A percentile compares a stretch with the other conserved stretches of the same genome.
Conservation (phyloP, 768 basidiomycete species). For the Mycena vulgaris region DNA sequence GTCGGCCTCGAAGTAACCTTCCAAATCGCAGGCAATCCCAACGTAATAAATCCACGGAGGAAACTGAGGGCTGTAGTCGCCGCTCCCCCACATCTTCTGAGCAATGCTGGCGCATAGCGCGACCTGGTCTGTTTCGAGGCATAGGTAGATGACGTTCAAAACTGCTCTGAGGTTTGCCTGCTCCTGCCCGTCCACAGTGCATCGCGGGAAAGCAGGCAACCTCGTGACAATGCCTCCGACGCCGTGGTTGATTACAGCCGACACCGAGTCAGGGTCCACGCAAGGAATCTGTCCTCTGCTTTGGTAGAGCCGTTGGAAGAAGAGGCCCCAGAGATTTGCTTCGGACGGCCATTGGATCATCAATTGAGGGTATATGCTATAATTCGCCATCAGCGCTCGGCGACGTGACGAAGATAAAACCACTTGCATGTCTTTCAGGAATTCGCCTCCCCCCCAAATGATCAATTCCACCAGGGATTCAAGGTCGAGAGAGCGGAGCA, state of each 20-base stretch:
- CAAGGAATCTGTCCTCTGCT: slow-evolving; percentile 1
- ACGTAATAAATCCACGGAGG: slow-evolving; percentile 2
- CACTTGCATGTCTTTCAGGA: slow-evolving; percentile 9
- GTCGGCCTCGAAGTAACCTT: not conserved
- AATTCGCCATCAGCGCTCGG: not conserved
- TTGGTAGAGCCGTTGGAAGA: slow-evolving; percentile 1
- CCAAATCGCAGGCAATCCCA: not conserved
- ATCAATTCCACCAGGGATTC: slow-evolving; percentile 9
- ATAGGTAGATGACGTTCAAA: not conserved
- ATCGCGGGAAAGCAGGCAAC: not conserved
- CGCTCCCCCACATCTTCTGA: slow-evolving; percentile 5
- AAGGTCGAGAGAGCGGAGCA: not conserved
- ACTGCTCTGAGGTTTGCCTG: not conserved
- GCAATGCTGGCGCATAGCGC: slow-evolving; percentile 3
- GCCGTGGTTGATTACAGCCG: not conserved
- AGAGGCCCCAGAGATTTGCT: slow-evolving; percentile 16
- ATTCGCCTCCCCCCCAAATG: not conserved
- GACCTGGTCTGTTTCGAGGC: slow-evolving; percentile 1
- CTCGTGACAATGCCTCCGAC: not conserved
- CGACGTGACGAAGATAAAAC: not conserved
- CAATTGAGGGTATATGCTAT: slow-evolving; percentile 21
- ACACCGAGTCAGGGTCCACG: not conserved
- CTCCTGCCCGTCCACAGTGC: not conserved
- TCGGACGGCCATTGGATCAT: not conserved
- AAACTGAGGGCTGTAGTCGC: not conserved